Evolutionary conservation across 306 rosid genomes (phyloP), one percentile per base, ranked within the genome.

Genomic region (Cotoneaster glaucophyllus): DNA sequence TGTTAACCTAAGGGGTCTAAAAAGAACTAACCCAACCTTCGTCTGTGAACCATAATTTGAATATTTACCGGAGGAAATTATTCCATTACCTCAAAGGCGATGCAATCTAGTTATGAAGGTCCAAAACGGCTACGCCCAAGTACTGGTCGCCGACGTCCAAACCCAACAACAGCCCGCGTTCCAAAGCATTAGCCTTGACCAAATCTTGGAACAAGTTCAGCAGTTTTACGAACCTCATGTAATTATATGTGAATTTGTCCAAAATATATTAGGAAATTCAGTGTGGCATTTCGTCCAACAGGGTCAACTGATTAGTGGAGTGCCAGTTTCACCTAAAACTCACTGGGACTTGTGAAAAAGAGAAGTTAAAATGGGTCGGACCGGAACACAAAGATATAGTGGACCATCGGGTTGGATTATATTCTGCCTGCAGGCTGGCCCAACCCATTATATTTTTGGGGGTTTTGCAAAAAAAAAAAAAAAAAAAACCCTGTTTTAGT

Each of bases 71-170:
- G 53, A 34, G 19, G 28, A 57, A 72, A 13, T 34, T 9, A 32
- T 22, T 63, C n/a, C 3, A 48, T 7, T 72, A 89, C 98, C 88
- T 87, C 28, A 87, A 58, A 80, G 96, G 97, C 1, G 87, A 86
- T 53, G 97, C 97, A 70, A 89, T 72, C 75, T 79, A 71, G 82
- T 95, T 95, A 21, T 63, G 72, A 13, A 80, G 28, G 71, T 92
- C 93, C 21, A 93, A 92, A 68, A 95, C 89, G 37, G 97, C 87
- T 3, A 95, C 70, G 6, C 97, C 97, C 17, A 95, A 93, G 76
- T 92, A 92, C 86, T 84, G 90, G 45, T 84, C 89, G 2, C 96
- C 98, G 54, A 95, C 97, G 72, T 95, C 98, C 75, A 95, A 82
- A 70, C 98, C 96, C 41, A 95, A 89, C 65, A 92, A 78, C 74